Evolutionary conservation across 1,284 basidiomycete genomes (phyloP), one percentile per base, ranked within the genome.

Genomic region (Cutaneotrichosporon mucoides): DNA sequence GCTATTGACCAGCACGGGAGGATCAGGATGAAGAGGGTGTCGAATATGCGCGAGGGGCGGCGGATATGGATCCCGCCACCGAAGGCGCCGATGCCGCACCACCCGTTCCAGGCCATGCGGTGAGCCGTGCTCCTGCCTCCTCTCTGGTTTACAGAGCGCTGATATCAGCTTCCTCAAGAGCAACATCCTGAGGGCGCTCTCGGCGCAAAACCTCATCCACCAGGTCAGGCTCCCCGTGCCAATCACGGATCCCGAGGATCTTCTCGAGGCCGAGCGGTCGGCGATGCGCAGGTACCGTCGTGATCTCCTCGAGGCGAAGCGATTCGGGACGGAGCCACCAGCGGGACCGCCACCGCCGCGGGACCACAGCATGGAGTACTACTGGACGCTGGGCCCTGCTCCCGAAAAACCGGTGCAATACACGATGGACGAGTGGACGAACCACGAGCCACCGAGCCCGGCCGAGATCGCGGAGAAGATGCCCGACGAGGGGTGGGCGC

Each of bases 1-100:
- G 58, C 50, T 42, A 41, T 67, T 11, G 49, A 55, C 43, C 53
- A 56, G n/a, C 49, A 68, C 51, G 69, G 69, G 6, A 40, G 64
- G 35, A 68, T 71, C 3, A 12, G 65, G 34, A 69, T 71, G 68
- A 69, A 69, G 60, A 59, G 58, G 37, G 68, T 68, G 5, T 53
- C 65, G 24, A 71, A 66, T 46, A 63, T 67, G 48, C 53, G 69
- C 13, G 69, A 71, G 44, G 69, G 69, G 3, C 61, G 61, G 49
- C 53, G 65, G 49, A 48, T 55, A 35, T 71, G 66, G 66, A 53
- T 67, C 12, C 69, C 69, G n/a, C 65, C 66, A 38, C 63, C 65
- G 11, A 36, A 37, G 12, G 51, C 65, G 13, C 46, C 58, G 6
- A 59, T 68, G 42, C 69, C 69, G 3, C 56, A 69, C 24, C 69